Percentiles rank a stretch among this genome's conserved stretches.
Evolutionary conservation across 2,329 filamentous ascomycete species (phyloP).

Genomic region (Fusarium circinatum): DNA sequence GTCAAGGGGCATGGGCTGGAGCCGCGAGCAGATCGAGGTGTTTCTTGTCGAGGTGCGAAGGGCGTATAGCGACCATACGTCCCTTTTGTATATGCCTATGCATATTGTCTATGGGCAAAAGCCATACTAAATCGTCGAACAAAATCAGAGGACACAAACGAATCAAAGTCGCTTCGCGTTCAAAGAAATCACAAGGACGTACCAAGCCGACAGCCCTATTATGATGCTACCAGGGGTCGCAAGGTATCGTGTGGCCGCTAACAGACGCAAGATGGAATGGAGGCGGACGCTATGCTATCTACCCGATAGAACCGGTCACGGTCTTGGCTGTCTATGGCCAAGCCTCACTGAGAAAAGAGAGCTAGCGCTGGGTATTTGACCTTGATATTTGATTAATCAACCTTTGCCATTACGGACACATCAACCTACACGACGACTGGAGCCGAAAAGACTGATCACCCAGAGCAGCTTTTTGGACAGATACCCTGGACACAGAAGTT

Average conservation of each 20-base stretch:
- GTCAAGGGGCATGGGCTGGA: constrained; percentile 61
- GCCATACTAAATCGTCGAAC: constrained; percentile 45
- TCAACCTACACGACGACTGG: background rate
- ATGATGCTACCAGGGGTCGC: background rate
- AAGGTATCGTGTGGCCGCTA: constrained; percentile 4
- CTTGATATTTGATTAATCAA: background rate
- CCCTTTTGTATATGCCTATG: constrained; percentile 65
- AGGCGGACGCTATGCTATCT: constrained; percentile 4
- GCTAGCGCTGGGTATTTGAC: background rate
- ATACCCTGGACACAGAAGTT: background rate
- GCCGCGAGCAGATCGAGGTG: constrained; percentile 58
- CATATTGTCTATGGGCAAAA: constrained; percentile 66
- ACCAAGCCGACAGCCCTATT: background rate
- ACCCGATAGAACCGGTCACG: background rate
- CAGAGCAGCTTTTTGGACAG: background rate
- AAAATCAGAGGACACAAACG: background rate
- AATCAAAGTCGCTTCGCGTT: background rate
- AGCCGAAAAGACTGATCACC: background rate
- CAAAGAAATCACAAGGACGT: background rate
- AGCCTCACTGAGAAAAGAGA: background rate
- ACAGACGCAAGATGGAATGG: constrained; percentile 1
- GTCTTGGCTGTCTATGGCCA: background rate
- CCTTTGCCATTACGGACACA: background rate
- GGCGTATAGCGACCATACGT: constrained; percentile 58
- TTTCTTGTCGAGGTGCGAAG: constrained; percentile 60